phyloP scores from a whole-genome alignment of 257 asterid species.

The Craterostigma plantagineum region DNA sequence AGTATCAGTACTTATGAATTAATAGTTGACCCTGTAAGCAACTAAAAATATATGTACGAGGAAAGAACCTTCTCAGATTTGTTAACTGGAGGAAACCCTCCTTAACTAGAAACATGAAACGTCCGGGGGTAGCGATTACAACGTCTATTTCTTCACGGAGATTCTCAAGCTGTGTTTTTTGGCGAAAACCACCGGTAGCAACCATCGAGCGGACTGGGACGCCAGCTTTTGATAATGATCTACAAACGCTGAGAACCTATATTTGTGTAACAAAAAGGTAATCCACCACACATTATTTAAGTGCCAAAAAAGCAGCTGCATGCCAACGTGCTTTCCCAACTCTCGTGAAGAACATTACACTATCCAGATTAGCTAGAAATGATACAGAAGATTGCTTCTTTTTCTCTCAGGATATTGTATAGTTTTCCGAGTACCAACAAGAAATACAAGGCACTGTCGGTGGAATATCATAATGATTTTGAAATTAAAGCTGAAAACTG shows the following conservation, averaged over 20 bases:
- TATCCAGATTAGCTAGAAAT: no score
- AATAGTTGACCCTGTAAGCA: background rate
- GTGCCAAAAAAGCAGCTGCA: slow-evolving; percentile 3
- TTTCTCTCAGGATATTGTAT: no score
- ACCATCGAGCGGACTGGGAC: slow-evolving; percentile 91
- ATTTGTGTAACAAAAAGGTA: slow-evolving; percentile 12
- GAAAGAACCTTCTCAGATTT: slow-evolving; percentile 53
- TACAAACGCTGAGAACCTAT: slow-evolving; percentile 71
- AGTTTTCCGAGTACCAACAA: no score
- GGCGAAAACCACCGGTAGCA: slow-evolving; percentile 95
- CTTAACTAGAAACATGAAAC: slow-evolving; percentile 64
- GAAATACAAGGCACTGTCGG: no score
- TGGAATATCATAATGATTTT: no score
- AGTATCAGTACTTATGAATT: no score
- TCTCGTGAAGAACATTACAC: no score
- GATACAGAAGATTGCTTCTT: no score
- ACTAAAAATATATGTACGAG: no score
- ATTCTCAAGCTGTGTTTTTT: slow-evolving; percentile 79
- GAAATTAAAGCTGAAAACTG: no score
- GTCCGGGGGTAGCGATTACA: slow-evolving; percentile 88
- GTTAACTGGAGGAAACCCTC: slow-evolving; percentile 71
- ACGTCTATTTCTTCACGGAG: slow-evolving; percentile 77
- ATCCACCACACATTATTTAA: slow-evolving; percentile 9
- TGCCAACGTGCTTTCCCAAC: background rate
- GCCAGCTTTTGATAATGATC: slow-evolving; percentile 73